These are phyloP conservation scores for Gaeumannomyces tritici DNA, from an alignment of 2,329 filamentous ascomycete species.

Conservation along the genomic window DNA sequence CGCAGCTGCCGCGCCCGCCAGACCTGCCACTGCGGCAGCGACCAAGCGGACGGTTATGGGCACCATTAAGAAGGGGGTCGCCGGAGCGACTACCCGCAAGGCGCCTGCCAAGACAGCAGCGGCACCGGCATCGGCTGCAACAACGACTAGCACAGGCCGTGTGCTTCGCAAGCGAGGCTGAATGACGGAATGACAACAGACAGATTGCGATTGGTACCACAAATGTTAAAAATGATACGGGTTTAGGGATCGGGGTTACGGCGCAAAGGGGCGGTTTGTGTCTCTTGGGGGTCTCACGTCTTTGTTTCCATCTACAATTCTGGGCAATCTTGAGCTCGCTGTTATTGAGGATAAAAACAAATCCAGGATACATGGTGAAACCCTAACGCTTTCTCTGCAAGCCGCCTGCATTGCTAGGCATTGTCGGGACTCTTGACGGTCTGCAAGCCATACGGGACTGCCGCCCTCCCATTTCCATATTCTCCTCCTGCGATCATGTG, in stretches of 20 bases:
- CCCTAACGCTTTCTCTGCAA: not conserved
- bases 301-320: not conserved
- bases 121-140: conserved; percentile 23
- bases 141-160: conserved; percentile 37
- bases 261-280: not conserved
- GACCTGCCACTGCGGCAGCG: conserved; percentile 20
- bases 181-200: conserved; percentile 5
- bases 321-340: not conserved
- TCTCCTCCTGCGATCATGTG: not conserved
- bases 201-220: not conserved
- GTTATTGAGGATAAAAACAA: not conserved
- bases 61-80: conserved; percentile 42
- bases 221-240: not conserved
- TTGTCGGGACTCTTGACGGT: not conserved
- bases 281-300: conserved; percentile 2
- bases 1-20: conserved; percentile 18
- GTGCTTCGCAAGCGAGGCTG: conserved; percentile 45
- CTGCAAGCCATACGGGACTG: not conserved
- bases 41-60: conserved; percentile 44
- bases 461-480: not conserved
- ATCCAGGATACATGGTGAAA: not conserved
- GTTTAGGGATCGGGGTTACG: not conserved
- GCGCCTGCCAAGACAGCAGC: conserved; percentile 29
- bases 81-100: conserved; percentile 39
- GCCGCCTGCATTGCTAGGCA: not conserved